phyloP scores from a whole-genome alignment of 148 eudicot species.

The Camellia sinensis region DNA sequence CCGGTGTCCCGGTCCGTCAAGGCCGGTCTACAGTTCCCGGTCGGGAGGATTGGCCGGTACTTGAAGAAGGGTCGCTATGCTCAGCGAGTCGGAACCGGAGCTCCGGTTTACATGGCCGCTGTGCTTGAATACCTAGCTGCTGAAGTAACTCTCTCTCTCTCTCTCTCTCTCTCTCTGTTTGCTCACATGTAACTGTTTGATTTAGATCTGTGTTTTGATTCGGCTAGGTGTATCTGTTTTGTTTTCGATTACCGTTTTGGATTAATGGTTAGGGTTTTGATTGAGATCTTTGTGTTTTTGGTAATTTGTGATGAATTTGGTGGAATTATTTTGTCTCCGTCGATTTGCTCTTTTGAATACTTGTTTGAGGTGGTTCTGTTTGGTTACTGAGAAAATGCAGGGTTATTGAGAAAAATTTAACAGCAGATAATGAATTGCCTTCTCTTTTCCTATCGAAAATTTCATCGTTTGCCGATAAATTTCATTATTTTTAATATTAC shows the following conservation, averaged over 20 bases:
- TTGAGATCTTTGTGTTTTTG: neutral
- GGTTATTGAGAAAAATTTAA: neutral
- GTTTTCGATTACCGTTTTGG: too few species aligned
- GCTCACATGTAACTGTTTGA: neutral
- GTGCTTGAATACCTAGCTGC: constrained; percentile 74
- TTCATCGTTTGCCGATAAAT: too few species aligned
- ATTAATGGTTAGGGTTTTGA: neutral
- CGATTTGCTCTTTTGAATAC: too few species aligned
- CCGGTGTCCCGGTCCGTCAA: constrained; percentile 51
- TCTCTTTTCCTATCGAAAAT: too few species aligned
- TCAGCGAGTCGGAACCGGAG: constrained; percentile 66
- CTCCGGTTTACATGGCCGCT: constrained; percentile 69
- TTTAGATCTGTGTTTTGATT: neutral
- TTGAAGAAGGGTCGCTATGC: constrained; percentile 24
- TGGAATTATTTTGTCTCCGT: too few species aligned
- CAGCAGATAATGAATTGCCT: too few species aligned
- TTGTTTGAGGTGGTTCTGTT: neutral
- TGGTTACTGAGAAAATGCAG: neutral
- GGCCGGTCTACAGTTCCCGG: constrained; percentile 72
- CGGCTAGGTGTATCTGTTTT: neutral
- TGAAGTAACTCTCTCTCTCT: constrained; percentile 31
- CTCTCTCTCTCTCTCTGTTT: neutral
- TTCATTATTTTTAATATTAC: too few species aligned
- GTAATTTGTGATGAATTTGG: too few species aligned
- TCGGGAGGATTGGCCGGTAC: constrained; percentile 62